Base-by-base conservation (phyloP, 805 yeast species). In the Lipomyces orientalis region DNA sequence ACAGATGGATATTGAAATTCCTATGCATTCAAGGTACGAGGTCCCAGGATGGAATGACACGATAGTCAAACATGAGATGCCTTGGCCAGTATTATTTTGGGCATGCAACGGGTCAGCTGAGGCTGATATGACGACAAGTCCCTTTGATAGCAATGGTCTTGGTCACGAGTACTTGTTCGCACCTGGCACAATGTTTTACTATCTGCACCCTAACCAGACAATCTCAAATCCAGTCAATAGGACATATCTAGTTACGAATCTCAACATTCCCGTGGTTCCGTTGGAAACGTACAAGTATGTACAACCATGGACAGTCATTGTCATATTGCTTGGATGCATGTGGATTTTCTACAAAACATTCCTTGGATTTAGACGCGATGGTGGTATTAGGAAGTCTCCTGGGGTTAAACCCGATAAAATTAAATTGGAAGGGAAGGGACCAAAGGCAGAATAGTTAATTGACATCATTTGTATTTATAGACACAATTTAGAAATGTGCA, bases 1-100 rank as follows among this genome's bases (percentile, higher is more conserved):
- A 57, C 49, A 43, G 14, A 62, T 74, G 29, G 71, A 73, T 4
- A 71, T 80, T 51, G 81, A 78, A 29, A 74, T 86, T 6, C 83
- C 83, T 6, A 73, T 85, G 70, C 89, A 87, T 73, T 81, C 86
- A 51, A 80, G 90, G 60, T 87, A 87, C 71, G 80, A 81, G 10
- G 72, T 71, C 37, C 88, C 88, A 34, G 72, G 54, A 60, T 64
- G 33, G 64, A 65, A 71, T 12, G 66, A 66, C 1, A 67, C 72
- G 2, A 64, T 70, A 8, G 72, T 68, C 5, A 57, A 76, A 43
- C 65, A 74, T 19, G 65, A 59, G 61, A 19, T 79, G 74, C 75
- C 80, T 61, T 76, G 76, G 49, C 87, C 88, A 2, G 65, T 74
- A 12, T 75, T 86, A 1, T 86, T 85, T 68, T 81, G 83, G 81